Conservation (phyloP, 2,329 filamentous ascomycete genomes). For the Colletotrichum destructivum region DNA sequence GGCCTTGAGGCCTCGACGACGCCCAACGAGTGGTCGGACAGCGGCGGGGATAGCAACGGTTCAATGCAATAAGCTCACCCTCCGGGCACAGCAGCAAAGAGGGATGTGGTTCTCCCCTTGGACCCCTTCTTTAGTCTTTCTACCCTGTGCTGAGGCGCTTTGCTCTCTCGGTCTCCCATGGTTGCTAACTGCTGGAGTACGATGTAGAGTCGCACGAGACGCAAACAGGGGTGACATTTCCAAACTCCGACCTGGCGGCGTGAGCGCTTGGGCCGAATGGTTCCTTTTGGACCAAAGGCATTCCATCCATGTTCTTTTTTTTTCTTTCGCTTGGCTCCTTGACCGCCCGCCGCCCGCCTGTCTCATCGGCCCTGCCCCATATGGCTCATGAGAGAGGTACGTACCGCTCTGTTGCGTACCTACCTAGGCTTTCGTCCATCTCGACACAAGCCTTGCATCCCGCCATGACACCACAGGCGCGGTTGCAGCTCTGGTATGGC, state of each 20-base stretch:
- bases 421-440: constrained; percentile 7
- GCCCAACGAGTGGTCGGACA: constrained; percentile 16
- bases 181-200: background rate
- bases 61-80: constrained; percentile 34
- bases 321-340: constrained; percentile 29
- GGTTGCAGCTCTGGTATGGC: constrained; percentile 16
- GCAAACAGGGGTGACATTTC: constrained; percentile 38
- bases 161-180: constrained; percentile 1
- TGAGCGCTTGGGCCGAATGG: constrained; percentile 44
- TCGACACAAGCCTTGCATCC: constrained; percentile 34
- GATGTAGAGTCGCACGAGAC: constrained; percentile 32
- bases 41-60: constrained; percentile 17
- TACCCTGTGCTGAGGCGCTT: constrained; percentile 12
- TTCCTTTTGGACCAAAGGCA: constrained; percentile 37
- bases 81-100: constrained; percentile 2
- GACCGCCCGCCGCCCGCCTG: constrained; percentile 35
- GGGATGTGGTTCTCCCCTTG: constrained; percentile 14
- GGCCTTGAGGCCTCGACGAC: background rate
- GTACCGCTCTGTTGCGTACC: constrained; percentile 5
- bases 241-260: constrained; percentile 41
- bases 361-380: background rate
- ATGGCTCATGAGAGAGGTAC: constrained; percentile 12
- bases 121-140: constrained; percentile 32
- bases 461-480: constrained; percentile 34
- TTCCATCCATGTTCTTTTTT: constrained; percentile 45